Base-by-base conservation (phyloP, 768 basidiomycete genomes). In the Rhodotorula taiwanensis region DNA sequence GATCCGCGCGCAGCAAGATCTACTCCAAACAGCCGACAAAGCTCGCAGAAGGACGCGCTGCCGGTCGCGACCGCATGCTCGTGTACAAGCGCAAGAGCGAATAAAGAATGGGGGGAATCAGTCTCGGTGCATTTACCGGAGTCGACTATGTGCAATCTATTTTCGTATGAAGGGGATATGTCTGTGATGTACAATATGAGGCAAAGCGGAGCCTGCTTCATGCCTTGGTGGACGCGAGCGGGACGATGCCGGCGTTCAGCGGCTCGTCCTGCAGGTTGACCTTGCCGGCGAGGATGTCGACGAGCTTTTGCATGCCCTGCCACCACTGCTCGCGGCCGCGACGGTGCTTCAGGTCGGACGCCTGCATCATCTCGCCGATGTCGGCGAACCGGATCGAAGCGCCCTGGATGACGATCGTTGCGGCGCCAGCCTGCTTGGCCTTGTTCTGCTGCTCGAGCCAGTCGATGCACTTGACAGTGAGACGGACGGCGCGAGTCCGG, bases 301-400 rank as follows among this genome's bases (percentile, higher is more conserved):
- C 58, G 42, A 70, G 34, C 8, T 47, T 52, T 36, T 66, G 62
- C 66, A 71, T 55, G 6, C 59, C 63, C 28, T 58, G 31, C 72
- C 72, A 73, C 72, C 72, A 73, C 42, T 65, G 64, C 28, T 55
- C 58, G 56, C 70, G 67, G 27, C 72, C 70, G 63, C 91, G 77
- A 63, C 94, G 80, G 75, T 91, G 84, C 79, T 82, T 84, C 86
- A 94, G 89, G 76, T 99, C 93, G 28, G 94, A 88, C 52, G 89
- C 85, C 62, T 79, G 78, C 58, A 87, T 79, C 83, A 98, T 89
- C 71, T 89, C 89, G 64, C 81, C 79, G 64, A 93, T 88, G 0
- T 87, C 83, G 3, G 91, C 87, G 83, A 90, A 90, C 67, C 83
- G 79, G 67, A 98, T 80, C 41, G 81, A 78, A 53, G 86, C 85